Evolutionary conservation across 2,329 filamentous ascomycete genomes (phyloP).

Genomic region (Penicillium thymicola): DNA sequence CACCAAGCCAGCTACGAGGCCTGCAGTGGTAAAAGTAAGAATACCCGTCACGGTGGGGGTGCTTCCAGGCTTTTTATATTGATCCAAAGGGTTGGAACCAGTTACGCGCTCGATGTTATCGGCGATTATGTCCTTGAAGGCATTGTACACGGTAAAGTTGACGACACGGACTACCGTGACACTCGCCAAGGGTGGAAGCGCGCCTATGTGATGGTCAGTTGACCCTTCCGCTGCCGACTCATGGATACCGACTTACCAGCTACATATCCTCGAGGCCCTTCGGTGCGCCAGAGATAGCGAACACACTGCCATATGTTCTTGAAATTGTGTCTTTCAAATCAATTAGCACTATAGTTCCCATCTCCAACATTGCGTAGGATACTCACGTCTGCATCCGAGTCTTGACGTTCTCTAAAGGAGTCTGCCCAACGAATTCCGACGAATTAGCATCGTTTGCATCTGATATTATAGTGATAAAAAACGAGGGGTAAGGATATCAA

Average conservation of each 20-base stretch:
- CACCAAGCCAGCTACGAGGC: slow-evolving; percentile 42
- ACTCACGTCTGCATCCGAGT: slow-evolving; percentile 51
- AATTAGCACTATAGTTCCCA: slow-evolving; percentile 5
- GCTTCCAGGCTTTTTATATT: slow-evolving; percentile 43
- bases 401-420: slow-evolving; percentile 49
- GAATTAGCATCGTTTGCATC: slow-evolving; percentile 10
- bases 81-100: slow-evolving; percentile 40
- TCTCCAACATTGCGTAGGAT: not conserved
- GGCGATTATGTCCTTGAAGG: slow-evolving; percentile 42
- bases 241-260: slow-evolving; percentile 36
- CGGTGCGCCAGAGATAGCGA: slow-evolving; percentile 46
- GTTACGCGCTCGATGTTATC: slow-evolving; percentile 39
- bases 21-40: slow-evolving; percentile 43
- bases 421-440: slow-evolving; percentile 27
- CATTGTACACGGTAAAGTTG: slow-evolving; percentile 47
- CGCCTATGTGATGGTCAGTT: slow-evolving; percentile 30
- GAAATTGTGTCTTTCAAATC: slow-evolving; percentile 42
- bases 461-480: not conserved
- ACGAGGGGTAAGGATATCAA: not conserved
- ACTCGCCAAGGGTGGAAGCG: slow-evolving; percentile 44
- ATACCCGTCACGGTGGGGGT: slow-evolving; percentile 41
- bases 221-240: not conserved
- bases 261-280: slow-evolving; percentile 48
- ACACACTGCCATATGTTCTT: slow-evolving; percentile 42
- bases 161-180: slow-evolving; percentile 46